Percentiles rank a stretch among this genome's conserved stretches.
These are phyloP conservation scores for Candida mesenterica DNA, from an alignment of 1,139 yeast species.

Conservation along the genomic window DNA sequence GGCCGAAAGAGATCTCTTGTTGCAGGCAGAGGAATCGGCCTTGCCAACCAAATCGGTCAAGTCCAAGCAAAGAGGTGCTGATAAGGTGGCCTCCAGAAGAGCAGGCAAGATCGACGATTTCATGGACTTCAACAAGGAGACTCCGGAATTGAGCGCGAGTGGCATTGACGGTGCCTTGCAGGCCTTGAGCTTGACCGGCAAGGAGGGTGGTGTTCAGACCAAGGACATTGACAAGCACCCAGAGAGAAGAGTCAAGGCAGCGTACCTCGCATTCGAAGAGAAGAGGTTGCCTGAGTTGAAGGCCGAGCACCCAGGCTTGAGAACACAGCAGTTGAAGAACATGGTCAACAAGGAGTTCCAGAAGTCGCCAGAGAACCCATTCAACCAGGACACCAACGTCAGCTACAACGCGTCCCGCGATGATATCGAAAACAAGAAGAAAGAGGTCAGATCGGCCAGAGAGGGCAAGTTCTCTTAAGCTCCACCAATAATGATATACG, in stretches of 20 bases:
- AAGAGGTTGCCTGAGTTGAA: conserved; percentile 69
- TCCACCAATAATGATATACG: neutral
- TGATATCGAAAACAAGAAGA: conserved; percentile 53
- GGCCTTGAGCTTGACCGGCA: conserved; percentile 64
- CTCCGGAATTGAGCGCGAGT: conserved; percentile 62
- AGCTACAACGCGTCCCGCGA: conserved; percentile 59
- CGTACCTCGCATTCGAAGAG: conserved; percentile 70
- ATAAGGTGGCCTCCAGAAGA: conserved; percentile 61
- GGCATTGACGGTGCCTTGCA: conserved; percentile 80
- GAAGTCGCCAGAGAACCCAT: conserved; percentile 78
- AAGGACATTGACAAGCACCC: conserved; percentile 84
- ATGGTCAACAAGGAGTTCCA: conserved; percentile 77
- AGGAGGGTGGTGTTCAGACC: conserved; percentile 52
- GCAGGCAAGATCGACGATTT: conserved; percentile 66
- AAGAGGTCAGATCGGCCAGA: conserved; percentile 48
- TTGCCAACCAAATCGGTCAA: conserved; percentile 57
- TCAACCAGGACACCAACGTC: conserved; percentile 72
- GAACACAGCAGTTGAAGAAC: conserved; percentile 77
- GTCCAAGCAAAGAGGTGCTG: conserved; percentile 66
- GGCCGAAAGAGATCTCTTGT: conserved; percentile 58
- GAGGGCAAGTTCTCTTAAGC: conserved; percentile 36
- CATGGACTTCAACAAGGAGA: conserved; percentile 49
- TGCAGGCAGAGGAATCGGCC: conserved; percentile 63
- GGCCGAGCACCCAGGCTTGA: conserved; percentile 76
- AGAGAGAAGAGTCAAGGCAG: conserved; percentile 85